Evolutionary conservation across 192 early-diverging fungal genomes (phyloP).

Genomic region (Podila verticillata): DNA sequence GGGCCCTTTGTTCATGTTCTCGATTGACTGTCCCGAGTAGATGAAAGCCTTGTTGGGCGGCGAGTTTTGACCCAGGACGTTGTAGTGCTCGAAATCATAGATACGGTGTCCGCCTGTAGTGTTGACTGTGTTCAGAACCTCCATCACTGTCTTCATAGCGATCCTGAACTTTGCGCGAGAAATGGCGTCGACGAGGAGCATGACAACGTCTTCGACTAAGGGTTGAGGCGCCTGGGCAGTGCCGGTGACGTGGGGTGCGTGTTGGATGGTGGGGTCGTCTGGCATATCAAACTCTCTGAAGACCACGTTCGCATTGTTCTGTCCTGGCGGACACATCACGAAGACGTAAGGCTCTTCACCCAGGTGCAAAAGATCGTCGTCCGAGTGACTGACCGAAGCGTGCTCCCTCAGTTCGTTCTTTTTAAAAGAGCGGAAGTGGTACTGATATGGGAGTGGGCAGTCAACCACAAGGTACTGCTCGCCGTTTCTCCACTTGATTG

Average conservation of each 20-base stretch:
- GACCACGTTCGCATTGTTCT: constrained; percentile 38
- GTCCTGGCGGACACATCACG: constrained; percentile 42
- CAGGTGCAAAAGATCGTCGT: constrained; percentile 22
- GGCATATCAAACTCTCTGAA: constrained; percentile 34
- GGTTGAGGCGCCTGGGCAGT: constrained; percentile 28
- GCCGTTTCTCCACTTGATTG: constrained; percentile 33
- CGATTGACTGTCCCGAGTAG: constrained; percentile 52
- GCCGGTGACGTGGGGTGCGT: constrained; percentile 20
- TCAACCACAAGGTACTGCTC: constrained; percentile 31
- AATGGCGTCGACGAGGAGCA: constrained; percentile 47
- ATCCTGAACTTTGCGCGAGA: constrained; percentile 40
- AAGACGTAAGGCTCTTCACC: constrained; percentile 33
- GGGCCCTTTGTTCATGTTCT: constrained; percentile 26
- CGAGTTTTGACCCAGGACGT: constrained; percentile 47
- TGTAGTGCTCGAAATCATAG: constrained; percentile 46
- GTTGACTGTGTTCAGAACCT: constrained; percentile 10
- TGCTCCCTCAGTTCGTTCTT: constrained; percentile 23
- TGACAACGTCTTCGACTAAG: constrained; percentile 46
- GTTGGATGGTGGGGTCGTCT: background rate
- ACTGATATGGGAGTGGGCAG: constrained; percentile 24
- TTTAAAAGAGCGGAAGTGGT: constrained; percentile 36
- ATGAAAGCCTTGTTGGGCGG: constrained; percentile 53
- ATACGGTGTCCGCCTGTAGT: constrained; percentile 19
- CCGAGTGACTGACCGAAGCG: constrained; percentile 8
- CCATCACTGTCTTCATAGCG: constrained; percentile 32